Conservation (phyloP, 2,329 filamentous ascomycete species). For the Didymosphaeria variabile region DNA sequence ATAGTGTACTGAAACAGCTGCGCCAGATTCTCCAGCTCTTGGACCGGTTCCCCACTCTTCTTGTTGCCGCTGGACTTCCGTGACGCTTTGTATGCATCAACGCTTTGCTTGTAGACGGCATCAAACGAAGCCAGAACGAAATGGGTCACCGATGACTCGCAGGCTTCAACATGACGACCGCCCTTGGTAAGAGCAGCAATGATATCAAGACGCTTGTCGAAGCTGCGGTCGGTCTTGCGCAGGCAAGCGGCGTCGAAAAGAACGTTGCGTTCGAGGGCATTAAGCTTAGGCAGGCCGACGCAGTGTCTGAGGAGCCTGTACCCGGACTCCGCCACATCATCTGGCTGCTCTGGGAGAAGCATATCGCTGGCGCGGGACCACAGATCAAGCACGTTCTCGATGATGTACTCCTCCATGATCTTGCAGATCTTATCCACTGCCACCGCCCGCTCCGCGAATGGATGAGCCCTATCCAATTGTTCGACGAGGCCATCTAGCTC, state of each 20-base stretch:
- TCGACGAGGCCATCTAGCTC: constrained; percentile 44
- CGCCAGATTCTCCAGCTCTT: constrained; percentile 55
- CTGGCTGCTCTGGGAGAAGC: constrained; percentile 43
- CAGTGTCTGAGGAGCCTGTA: constrained; percentile 48
- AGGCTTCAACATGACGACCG: constrained; percentile 50
- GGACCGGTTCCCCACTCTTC: constrained; percentile 30
- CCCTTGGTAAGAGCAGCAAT: constrained; percentile 48
- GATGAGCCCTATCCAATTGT: constrained; percentile 38
- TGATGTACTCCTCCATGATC: constrained; percentile 46
- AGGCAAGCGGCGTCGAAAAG: constrained; percentile 49
- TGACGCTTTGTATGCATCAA: constrained; percentile 34
- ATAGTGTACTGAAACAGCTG: constrained; percentile 72
- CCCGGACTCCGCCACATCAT: constrained; percentile 44
- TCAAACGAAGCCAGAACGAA: constrained; percentile 46
- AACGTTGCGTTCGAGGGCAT: constrained; percentile 47
- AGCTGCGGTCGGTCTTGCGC: constrained; percentile 38
- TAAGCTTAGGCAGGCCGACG: constrained; percentile 44
- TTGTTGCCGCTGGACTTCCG: constrained; percentile 40
- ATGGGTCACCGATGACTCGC: constrained; percentile 46
- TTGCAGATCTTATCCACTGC: constrained; percentile 46
- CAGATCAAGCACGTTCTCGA: constrained; percentile 48
- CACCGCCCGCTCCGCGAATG: constrained; percentile 39
- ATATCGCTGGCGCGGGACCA: constrained; percentile 51
- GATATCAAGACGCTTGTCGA: constrained; percentile 46
- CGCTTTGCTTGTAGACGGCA: constrained; percentile 43